These are phyloP conservation scores for Arthrobotrys sinensis DNA, from an alignment of 2,329 filamentous ascomycete species.

Conservation along the genomic window DNA sequence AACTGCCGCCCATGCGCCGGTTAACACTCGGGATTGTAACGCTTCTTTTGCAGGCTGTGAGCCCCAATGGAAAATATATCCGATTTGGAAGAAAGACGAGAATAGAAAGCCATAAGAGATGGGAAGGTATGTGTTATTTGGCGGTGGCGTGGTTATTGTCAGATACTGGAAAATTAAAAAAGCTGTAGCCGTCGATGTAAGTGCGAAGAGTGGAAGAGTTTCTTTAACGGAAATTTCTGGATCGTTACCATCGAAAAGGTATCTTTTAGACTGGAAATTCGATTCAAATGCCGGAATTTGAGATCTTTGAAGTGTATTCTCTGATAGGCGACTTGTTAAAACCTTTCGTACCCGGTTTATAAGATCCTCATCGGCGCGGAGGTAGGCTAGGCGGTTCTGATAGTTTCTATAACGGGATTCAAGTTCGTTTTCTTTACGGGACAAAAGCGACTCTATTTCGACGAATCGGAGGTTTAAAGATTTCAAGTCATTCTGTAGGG, in stretches of 20 bases:
- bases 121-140: not conserved
- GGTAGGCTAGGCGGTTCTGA: not conserved
- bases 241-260: not conserved
- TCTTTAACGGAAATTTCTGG: not conserved
- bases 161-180: conserved; percentile 10
- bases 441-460: not conserved
- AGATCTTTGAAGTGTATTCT: not conserved
- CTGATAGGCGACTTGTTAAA: not conserved
- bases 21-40: conserved; percentile 2
- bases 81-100: not conserved
- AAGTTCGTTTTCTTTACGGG: conserved; percentile 2
- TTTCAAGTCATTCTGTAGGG: conserved; percentile 2
- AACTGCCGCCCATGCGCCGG: conserved; percentile 10
- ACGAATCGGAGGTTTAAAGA: conserved; percentile 12
- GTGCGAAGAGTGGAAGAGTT: not conserved
- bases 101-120: not conserved
- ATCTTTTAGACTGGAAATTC: not conserved
- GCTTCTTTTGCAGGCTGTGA: not conserved
- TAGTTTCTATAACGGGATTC: conserved; percentile 5
- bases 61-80: not conserved
- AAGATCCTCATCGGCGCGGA: not conserved
- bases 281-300: not conserved
- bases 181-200: not conserved
- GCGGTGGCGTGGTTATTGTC: not conserved
- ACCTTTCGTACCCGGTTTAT: conserved; percentile 1